Conservation (phyloP, 345 rosid genomes). For the Camelina hispida region DNA sequence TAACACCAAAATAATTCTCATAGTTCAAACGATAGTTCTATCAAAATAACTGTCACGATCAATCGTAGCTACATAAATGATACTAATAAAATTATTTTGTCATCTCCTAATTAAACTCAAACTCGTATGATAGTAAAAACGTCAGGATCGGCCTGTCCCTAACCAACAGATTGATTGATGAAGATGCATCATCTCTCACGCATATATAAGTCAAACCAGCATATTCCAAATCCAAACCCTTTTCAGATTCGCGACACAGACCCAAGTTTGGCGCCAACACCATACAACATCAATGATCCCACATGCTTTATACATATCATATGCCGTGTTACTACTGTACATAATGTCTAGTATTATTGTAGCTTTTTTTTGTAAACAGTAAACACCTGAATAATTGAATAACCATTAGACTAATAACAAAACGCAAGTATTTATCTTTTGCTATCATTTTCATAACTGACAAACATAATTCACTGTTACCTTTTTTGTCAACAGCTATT, state of each 20-base stretch:
- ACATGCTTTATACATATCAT: not conserved
- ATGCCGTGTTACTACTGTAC: conserved; percentile 14
- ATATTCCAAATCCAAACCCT: conserved; percentile 45
- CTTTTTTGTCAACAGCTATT: conserved; percentile 15
- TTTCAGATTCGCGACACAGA: conserved; percentile 38
- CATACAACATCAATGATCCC: not conserved
- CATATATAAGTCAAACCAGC: conserved; percentile 35
- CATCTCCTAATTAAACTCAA: not conserved
- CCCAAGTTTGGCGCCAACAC: conserved; percentile 24
- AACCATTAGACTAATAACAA: not conserved
- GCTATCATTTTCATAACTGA: not conserved
- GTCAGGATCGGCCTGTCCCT: conserved; percentile 34
- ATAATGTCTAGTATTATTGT: conserved; percentile 17
- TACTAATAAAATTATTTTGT: not conserved
- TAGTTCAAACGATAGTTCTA: too few species aligned
- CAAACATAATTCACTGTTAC: not conserved
- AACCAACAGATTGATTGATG: conserved; percentile 34
- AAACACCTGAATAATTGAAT: conserved; percentile 6
- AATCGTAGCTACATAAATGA: not conserved
- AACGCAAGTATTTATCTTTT: not conserved
- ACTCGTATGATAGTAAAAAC: not conserved
- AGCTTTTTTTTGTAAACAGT: conserved; percentile 16
- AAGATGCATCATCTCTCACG: conserved; percentile 35
- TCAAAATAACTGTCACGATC: too few species aligned
- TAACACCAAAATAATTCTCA: too few species aligned